phyloP scores from a whole-genome alignment of 352 stramenopile genomes.

The Pythium myriotylum region DNA sequence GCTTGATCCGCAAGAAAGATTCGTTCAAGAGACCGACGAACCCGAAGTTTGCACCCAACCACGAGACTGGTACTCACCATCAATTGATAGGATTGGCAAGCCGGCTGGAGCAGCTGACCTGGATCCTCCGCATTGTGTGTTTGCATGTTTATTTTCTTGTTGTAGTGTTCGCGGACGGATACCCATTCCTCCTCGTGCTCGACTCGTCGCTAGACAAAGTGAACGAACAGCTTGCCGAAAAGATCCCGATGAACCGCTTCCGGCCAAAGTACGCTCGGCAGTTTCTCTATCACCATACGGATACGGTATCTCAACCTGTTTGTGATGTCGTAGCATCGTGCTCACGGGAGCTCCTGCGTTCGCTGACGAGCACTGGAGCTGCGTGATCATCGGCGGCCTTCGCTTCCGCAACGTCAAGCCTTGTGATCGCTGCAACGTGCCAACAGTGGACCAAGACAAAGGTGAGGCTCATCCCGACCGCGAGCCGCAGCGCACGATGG shows the following conservation, averaged over 20 bases:
- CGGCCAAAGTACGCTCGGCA: constrained; percentile 77
- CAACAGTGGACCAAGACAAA: constrained; percentile 71
- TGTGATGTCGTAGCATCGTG: constrained; percentile 55
- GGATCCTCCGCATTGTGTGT: too few relatives aligned
- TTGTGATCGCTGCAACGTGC: constrained; percentile 75
- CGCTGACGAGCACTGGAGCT: constrained; percentile 78
- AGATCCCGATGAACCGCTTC: constrained; percentile 81
- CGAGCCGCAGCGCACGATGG: constrained; percentile 58
- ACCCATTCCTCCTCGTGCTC: constrained; percentile 69
- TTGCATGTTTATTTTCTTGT: not conserved
- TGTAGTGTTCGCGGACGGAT: constrained; percentile 75
- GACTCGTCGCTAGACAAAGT: constrained; percentile 64
- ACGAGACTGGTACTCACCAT: constrained; percentile 41
- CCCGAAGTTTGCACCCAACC: constrained; percentile 59
- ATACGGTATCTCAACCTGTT: too few relatives aligned
- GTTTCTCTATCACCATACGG: too few relatives aligned
- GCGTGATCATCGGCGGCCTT: constrained; percentile 51
- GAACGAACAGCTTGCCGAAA: constrained; percentile 52
- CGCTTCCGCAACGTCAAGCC: constrained; percentile 77
- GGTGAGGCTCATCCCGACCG: constrained; percentile 47
- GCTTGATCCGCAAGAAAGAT: constrained; percentile 63
- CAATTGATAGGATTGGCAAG: not conserved
- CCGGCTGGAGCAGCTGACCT: too few relatives aligned
- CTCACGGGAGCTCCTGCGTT: constrained; percentile 64
- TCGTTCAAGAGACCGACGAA: constrained; percentile 56